These are phyloP conservation scores for Speleostelium caveatum DNA, from an alignment of 78 protist genomes.

Conservation along the genomic window DNA sequence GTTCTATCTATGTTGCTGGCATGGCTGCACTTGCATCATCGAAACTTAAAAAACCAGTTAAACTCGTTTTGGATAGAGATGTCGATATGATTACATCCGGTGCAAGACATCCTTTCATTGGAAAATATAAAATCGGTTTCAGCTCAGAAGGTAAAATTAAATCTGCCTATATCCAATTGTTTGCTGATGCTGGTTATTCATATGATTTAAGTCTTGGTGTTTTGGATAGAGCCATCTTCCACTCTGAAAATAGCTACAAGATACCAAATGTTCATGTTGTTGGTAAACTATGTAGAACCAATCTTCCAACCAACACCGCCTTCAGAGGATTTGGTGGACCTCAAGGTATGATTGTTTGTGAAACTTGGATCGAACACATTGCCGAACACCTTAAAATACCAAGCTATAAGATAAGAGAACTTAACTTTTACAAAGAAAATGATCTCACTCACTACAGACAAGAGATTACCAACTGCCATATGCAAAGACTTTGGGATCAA, in stretches of 20 bases:
- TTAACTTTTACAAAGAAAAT: constrained; percentile 90
- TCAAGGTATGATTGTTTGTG: constrained; percentile 90
- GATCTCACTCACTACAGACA: constrained; percentile 86
- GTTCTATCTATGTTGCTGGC: constrained; percentile 30
- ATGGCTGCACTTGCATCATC: constrained; percentile 88
- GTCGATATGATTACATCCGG: constrained; percentile 92
- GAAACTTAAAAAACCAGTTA: constrained; percentile 80
- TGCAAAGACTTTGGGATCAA: constrained; percentile 82
- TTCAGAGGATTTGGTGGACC: constrained; percentile 97
- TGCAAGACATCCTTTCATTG: constrained; percentile 91
- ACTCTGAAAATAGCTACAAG: constrained; percentile 92
- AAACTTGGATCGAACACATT: constrained; percentile 88
- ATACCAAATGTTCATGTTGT: constrained; percentile 83
- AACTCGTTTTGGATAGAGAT: constrained; percentile 85
- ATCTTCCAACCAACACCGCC: constrained; percentile 96
- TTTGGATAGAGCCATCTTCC: constrained; percentile 90
- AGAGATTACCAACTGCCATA: constrained; percentile 37
- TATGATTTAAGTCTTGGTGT: constrained; percentile 91
- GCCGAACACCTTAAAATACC: constrained; percentile 46
- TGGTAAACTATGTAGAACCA: constrained; percentile 89
- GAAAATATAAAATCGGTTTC: constrained; percentile 84
- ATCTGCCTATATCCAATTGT: constrained; percentile 52
- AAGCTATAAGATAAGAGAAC: constrained; percentile 59
- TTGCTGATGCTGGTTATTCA: constrained; percentile 92
- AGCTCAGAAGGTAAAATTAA: constrained; percentile 70